Evolutionary conservation across 768 basidiomycete genomes (phyloP).

Genomic region (Punctularia strigosozonata): DNA sequence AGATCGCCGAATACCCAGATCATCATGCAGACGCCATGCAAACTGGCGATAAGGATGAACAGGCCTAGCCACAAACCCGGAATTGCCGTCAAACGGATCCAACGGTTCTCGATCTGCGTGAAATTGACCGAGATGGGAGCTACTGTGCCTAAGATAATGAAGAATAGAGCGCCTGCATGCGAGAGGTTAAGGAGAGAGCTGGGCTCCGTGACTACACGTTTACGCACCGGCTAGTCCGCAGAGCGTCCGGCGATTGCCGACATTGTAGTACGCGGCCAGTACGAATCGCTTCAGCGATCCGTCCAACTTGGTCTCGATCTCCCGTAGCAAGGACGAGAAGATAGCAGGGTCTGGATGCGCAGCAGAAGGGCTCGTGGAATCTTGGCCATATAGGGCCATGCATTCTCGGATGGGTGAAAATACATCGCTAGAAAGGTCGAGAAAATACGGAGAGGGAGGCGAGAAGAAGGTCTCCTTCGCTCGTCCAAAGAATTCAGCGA

Average conservation of each 20-base stretch:
- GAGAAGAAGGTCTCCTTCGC: conserved; percentile 78
- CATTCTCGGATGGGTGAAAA: conserved; percentile 42
- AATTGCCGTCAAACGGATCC: conserved; percentile 46
- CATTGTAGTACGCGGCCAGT: conserved; percentile 53
- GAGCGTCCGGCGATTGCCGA: conserved; percentile 56
- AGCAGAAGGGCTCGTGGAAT: conserved; percentile 15
- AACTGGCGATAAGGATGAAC: conserved; percentile 44
- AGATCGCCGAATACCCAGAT: conserved; percentile 75
- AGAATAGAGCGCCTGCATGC: too few species aligned
- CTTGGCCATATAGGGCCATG: too few species aligned
- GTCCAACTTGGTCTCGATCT: conserved; percentile 47
- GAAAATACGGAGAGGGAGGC: conserved; percentile 58
- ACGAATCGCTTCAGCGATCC: conserved; percentile 59
- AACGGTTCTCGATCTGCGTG: conserved; percentile 32
- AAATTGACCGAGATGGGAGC: conserved; percentile 30
- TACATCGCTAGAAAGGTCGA: conserved; percentile 54
- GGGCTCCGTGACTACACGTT: conserved; percentile 33
- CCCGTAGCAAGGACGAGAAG: conserved; percentile 47
- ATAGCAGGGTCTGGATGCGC: conserved; percentile 53
- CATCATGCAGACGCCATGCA: conserved; percentile 68
- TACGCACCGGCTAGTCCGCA: conserved; percentile 60
- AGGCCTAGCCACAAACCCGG: conserved; percentile 66
- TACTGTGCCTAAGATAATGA: conserved; percentile 9
- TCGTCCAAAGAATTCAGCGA: conserved; percentile 67
- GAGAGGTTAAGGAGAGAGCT: conserved; percentile 35